Conservation (phyloP, 2,329 filamentous ascomycete species). For the Aphanocladium album region DNA sequence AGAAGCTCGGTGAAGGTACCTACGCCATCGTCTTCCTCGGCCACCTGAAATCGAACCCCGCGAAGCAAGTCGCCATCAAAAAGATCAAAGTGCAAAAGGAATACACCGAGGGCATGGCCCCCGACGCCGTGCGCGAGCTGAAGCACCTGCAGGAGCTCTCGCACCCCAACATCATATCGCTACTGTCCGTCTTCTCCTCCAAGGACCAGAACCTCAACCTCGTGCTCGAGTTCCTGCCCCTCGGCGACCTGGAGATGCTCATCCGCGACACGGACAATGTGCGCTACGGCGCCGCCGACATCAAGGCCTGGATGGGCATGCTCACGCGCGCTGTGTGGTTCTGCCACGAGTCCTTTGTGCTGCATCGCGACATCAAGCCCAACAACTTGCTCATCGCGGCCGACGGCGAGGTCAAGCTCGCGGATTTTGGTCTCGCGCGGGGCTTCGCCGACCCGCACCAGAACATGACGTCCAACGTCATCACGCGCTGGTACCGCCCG, state of each 20-base stretch:
- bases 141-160: constrained; percentile 91
- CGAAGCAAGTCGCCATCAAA: constrained; percentile 80
- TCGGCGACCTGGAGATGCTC: constrained; percentile 92
- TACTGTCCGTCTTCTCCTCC: constrained; percentile 88
- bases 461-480: constrained; percentile 89
- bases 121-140: constrained; percentile 92
- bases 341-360: constrained; percentile 88
- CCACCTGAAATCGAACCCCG: constrained; percentile 67
- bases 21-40: constrained; percentile 95
- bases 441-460: constrained; percentile 83
- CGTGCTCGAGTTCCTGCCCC: constrained; percentile 86
- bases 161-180: constrained; percentile 91
- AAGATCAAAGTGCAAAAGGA: constrained; percentile 86
- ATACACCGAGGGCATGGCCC: constrained; percentile 85
- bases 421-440: constrained; percentile 93
- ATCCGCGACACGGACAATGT: constrained; percentile 78
- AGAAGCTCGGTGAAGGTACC: constrained; percentile 91
- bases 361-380: constrained; percentile 98
- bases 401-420: constrained; percentile 89
- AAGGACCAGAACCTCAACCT: constrained; percentile 96
- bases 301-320: constrained; percentile 99
- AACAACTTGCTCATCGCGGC: constrained; percentile 95
- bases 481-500: constrained; percentile 94
- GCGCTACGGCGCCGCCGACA: constrained; percentile 79
- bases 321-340: constrained; percentile 89